A percentile compares a stretch with the other conserved stretches of the same genome.
phyloP scores from a whole-genome alignment of 805 yeast genomes.

The Cyberlindnera mississippiensis region DNA sequence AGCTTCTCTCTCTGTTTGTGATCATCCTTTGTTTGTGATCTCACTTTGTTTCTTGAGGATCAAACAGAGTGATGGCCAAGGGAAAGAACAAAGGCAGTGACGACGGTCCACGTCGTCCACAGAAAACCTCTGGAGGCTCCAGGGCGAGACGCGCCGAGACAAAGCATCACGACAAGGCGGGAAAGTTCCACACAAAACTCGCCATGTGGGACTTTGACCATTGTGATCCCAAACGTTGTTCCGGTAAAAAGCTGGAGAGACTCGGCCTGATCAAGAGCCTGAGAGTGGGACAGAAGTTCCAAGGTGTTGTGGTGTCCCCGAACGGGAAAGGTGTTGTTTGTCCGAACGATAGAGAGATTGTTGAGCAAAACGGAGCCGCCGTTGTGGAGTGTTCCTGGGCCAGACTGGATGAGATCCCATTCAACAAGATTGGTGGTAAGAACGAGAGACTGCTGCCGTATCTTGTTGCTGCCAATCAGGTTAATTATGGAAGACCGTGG shows the following conservation, averaged over 20 bases:
- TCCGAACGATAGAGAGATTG: slow-evolving; percentile 77
- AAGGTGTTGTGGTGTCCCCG: slow-evolving; percentile 89
- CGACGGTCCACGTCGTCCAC: slow-evolving; percentile 35
- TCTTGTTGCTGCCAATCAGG: slow-evolving; percentile 93
- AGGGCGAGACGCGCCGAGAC: slow-evolving; percentile 41
- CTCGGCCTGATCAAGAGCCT: slow-evolving; percentile 76
- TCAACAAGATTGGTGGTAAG: slow-evolving; percentile 85
- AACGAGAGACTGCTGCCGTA: slow-evolving; percentile 87
- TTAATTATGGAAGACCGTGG: slow-evolving; percentile 97
- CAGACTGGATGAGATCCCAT: slow-evolving; percentile 93
- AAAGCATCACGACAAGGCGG: slow-evolving; percentile 26
- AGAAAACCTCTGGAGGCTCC: slow-evolving; percentile 56
- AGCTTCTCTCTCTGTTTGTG: no score
- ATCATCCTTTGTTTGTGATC: no score
- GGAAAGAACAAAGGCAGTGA: slow-evolving; percentile 47
- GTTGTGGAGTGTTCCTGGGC: slow-evolving; percentile 99
- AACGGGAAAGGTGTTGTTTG: slow-evolving; percentile 88
- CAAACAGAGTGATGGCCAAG: no score
- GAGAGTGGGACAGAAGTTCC: slow-evolving; percentile 90
- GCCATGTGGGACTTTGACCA: slow-evolving; percentile 99
- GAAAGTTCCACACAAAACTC: slow-evolving; percentile 70
- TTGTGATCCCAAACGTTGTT: slow-evolving; percentile 96
- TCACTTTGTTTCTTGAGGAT: no score
- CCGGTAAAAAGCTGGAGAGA: slow-evolving; percentile 90
- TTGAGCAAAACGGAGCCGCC: slow-evolving; percentile 83